Base-by-base conservation (phyloP, 345 rosid genomes). In the Euphorbia tirucalli region DNA sequence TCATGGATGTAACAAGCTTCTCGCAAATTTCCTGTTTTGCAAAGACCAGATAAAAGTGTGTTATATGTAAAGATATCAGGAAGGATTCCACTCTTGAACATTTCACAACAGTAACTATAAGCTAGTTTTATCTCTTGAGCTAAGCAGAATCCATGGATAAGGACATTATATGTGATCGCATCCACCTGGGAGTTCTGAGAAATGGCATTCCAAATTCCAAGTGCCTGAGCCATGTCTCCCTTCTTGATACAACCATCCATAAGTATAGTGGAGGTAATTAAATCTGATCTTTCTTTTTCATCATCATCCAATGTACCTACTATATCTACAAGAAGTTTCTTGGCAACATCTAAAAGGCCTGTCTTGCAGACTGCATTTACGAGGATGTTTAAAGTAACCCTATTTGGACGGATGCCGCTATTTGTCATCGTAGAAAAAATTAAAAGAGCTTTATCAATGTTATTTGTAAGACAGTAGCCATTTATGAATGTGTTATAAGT, bases 201-300 rank as follows among this genome's bases (percentile, higher is more conserved):
- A 75, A 88, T 77, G 72, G 78, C 76, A 62, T 85, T 75, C 96
- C 93, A 85, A 25, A 82, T 21, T 46, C 49, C 69, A 71, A 84
- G 69, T 54, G 92, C 97, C 46, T 81, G 77, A 76, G 50, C 74
- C 61, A 76, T 79, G 61, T 83, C 76, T 46, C 89, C 89, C 61
- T 77, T 86, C 88, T 85, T 89, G 71, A 88, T 85, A 83, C 49
- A 87, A 66, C 82, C 77, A 87, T 88, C 89, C 90, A 91, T 88
- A 65, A 88, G 80, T 74, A 87, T 89, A 69, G 97, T 89, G 61
- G 78, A 86, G 22, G 85, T 82, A 61, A 88, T 69, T 73, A 84
- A 60, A 73, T 86, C 81, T 48, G 80, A 77, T 8, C 78, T 73
- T 70, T 71, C 77, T 13, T 74, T 76, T 61, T 64, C 83, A 44